Percentiles rank a stretch among this genome's conserved stretches.
phyloP scores from a whole-genome alignment of 306 rosid species.

The Dryas alaskensis region DNA sequence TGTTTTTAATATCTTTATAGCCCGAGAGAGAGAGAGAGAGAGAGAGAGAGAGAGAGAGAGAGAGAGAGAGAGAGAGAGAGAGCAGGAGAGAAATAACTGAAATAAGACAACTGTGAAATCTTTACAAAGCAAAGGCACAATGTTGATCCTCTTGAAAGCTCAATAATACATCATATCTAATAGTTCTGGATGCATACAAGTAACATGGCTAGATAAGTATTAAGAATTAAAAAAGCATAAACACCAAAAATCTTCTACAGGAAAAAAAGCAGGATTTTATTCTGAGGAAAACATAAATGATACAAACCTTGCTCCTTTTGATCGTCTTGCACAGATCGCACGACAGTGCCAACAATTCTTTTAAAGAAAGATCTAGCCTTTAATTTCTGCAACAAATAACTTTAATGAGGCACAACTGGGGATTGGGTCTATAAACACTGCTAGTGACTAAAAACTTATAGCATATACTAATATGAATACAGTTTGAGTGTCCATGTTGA shows the following conservation, averaged over 20 bases:
- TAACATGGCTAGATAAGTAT: neutral
- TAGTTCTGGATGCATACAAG: neutral
- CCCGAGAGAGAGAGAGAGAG: neutral
- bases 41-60: neutral
- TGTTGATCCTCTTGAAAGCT: conserved; percentile 3
- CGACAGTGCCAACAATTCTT: conserved; percentile 91
- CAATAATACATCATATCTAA: neutral
- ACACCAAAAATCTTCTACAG: neutral
- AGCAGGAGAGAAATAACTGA: conserved; percentile 5
- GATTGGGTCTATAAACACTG: conserved; percentile 8
- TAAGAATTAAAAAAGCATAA: neutral
- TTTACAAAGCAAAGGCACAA: neutral
- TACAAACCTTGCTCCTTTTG: conserved; percentile 81
- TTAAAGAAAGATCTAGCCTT: conserved; percentile 76
- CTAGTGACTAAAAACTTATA: neutral
- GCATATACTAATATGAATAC: neutral
- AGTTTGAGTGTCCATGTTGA: neutral
- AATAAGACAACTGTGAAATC: neutral
- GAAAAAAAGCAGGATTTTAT: conserved; percentile 10
- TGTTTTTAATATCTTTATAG: conserved; percentile 63
- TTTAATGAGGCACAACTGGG: conserved; percentile 13
- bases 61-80: neutral
- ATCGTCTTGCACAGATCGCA: conserved; percentile 89
- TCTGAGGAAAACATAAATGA: conserved; percentile 11
- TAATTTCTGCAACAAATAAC: conserved; percentile 56